Base-by-base conservation (phyloP, 352 stramenopile genomes). In the Pythium phragmiticola region DNA sequence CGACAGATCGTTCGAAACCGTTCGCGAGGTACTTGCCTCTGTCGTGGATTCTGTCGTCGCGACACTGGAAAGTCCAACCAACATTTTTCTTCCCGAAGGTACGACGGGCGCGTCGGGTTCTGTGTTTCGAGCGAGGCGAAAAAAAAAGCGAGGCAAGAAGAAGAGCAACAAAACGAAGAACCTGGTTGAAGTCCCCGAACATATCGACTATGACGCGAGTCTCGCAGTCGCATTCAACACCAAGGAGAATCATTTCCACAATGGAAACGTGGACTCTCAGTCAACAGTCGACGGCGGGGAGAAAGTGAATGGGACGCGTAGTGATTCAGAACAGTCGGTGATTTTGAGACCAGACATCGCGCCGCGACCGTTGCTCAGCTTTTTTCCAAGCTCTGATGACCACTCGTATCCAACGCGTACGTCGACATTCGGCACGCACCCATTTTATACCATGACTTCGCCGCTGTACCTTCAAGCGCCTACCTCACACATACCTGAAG, bases 391-490 rank as follows among this genome's bases (percentile, higher is more conserved):
- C 19, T 57, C 57, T 7, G 69, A 77, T 50, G 72, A 78, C 11
- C 76, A 74, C 34, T 74, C 57, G 26, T 75, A 80, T 28, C 36
- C 63, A 8, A 66, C 75, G 6, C 51, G 78, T 30, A 28, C 80
- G 26, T 50, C 76, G 11, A 52, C 75, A 0, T 88, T 86, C 61
- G 70, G 75, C 14, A 66, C 77, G 6, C 71, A 85, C 4, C 63
- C 74, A 9, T 70, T 90, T 28, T 88, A 88, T 34, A 72, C 75
- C 6, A 46, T 65, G 13, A 68, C 74, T 26, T 65, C 66, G 19
- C 72, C 78, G 3, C 80, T 89, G 52, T 93, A 84, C n/a, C 47
- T 89, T 26, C 84, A 74, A 14, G 26, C 26, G 26, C 26, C 68
- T 90, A 52, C 67, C 70, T 11, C 33, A 34, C 43, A 70, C 19